Base-by-base conservation (phyloP, 2,329 filamentous ascomycete species). In the Plenodomus biglobosus region DNA sequence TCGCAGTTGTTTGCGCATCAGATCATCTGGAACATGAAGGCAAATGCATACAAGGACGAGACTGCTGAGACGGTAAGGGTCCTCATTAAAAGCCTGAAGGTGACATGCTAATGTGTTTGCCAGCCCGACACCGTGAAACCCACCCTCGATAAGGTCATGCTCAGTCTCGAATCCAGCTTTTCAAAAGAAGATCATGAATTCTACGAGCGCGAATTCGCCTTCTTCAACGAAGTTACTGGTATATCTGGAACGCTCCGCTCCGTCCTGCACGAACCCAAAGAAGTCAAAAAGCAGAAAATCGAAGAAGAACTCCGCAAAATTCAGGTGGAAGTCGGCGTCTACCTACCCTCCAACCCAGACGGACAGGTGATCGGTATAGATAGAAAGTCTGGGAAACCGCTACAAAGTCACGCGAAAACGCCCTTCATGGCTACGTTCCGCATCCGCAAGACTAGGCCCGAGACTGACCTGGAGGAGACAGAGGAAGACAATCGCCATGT, bases 21-120 rank as follows among this genome's bases (percentile, higher is more conserved):
- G 65, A 97, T 99, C 59, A 99, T 99, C 68, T 99, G 95, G 94
- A 99, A 99, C 70, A 99, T 99, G 87, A 99, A 97, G 71, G 94
- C 94, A 24, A 99, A 99, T 71, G 89, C 92, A 1, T 99, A 89
- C 80, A 99, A 96, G 71, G 95, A 99, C 58, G 92, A 99, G 63
- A 90, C 96, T 59, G 92, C 87, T 13, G 84, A 87, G 62, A 83
- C 95, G 55, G 86, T 89, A 77, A 78, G 85, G 73, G 16, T 3
- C n/a, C 15, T 2, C 18, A 16, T 15, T 19, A 16, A 6, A 10
- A 16, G 13, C 22, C 19, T 5, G 3, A 3, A 24, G 21, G 7
- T 3, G 11, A 27, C 1, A 19, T 10, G 13, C n/a, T 35, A 35
- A 20, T 37, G 20, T 19, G 36, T 32, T n/a, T 1, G 38, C 15